These are phyloP conservation scores for Eucalyptus microcorys DNA, from an alignment of 345 rosid genomes.

Conservation along the genomic window DNA sequence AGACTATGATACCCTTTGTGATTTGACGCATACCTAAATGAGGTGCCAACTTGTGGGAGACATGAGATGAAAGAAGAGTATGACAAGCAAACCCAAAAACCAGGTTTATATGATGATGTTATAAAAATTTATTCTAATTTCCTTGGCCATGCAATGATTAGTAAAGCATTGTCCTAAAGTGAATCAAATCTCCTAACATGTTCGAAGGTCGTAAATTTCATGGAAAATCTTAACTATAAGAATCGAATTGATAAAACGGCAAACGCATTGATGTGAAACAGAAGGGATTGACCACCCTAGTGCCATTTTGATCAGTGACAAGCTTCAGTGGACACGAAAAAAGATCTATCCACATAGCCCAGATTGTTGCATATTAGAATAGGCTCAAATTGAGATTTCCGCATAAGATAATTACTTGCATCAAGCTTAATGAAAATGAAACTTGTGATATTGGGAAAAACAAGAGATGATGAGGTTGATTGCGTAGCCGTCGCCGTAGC, in stretches of 20 bases:
- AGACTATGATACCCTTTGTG: neutral
- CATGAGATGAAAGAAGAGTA: neutral
- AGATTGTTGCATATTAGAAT: neutral
- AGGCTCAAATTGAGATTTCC: neutral
- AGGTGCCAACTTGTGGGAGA: neutral
- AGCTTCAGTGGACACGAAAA: fast-evolving
- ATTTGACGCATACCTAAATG: neutral
- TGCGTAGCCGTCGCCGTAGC: fast-evolving
- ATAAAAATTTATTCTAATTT: too few relatives aligned
- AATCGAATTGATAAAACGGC: neutral
- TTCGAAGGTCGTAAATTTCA: neutral
- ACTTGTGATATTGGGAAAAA: neutral
- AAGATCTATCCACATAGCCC: neutral
- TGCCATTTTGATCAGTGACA: neutral
- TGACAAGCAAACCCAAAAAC: fast-evolving
- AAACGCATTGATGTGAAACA: neutral
- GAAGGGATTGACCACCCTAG: neutral
- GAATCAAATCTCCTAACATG: neutral
- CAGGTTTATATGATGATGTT: too few relatives aligned
- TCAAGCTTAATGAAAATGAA: too few relatives aligned
- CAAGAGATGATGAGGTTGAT: neutral
- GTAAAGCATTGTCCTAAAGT: too few relatives aligned
- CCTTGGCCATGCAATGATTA: fast-evolving
- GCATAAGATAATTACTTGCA: neutral
- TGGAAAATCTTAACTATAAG: too few relatives aligned